Conservation (phyloP, 2,329 filamentous ascomycete species). For the Lasiodiplodia hormozganensis region DNA sequence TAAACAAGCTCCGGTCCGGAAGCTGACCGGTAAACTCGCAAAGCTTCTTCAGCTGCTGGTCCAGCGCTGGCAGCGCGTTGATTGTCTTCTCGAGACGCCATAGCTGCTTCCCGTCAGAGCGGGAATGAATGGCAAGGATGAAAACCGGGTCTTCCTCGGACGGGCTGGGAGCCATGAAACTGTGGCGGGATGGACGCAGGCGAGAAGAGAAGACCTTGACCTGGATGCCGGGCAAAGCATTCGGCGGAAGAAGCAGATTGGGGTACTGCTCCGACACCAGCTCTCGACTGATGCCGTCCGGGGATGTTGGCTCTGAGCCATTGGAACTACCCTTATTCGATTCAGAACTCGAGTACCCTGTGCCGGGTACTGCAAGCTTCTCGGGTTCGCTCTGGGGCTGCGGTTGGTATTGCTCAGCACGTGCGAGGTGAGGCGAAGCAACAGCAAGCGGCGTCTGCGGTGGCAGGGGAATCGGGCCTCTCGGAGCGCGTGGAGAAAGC, state of each 20-base stretch:
- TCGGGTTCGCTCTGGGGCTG: slow-evolving; percentile 30
- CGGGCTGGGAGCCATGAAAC: slow-evolving; percentile 79
- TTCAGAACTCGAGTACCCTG: slow-evolving; percentile 40
- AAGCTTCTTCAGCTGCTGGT: slow-evolving; percentile 78
- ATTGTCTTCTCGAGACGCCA: slow-evolving; percentile 97
- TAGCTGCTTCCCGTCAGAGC: slow-evolving; percentile 77
- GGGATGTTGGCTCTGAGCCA: slow-evolving; percentile 54
- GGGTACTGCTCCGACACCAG: slow-evolving; percentile 87
- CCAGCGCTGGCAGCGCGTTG: slow-evolving; percentile 78
- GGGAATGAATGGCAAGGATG: slow-evolving; percentile 82
- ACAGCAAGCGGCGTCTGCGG: slow-evolving; percentile 71
- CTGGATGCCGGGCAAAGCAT: slow-evolving; percentile 83
- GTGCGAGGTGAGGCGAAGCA: slow-evolving; percentile 57
- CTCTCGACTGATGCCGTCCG: slow-evolving; percentile 57
- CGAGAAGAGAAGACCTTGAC: slow-evolving; percentile 91
- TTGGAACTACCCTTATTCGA: slow-evolving; percentile 37
- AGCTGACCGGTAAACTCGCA: slow-evolving; percentile 75
- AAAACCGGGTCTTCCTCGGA: slow-evolving; percentile 94
- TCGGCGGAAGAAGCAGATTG: slow-evolving; percentile 82
- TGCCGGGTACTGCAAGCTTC: neutral
- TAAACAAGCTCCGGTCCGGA: slow-evolving; percentile 87
- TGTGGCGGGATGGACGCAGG: slow-evolving; percentile 89
- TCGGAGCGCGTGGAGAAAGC: slow-evolving; percentile 74
- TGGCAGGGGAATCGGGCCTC: slow-evolving; percentile 75
- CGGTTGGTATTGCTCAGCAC: slow-evolving; percentile 44